Base-by-base conservation (phyloP, 306 rosid species). In the Benincasa hispida region DNA sequence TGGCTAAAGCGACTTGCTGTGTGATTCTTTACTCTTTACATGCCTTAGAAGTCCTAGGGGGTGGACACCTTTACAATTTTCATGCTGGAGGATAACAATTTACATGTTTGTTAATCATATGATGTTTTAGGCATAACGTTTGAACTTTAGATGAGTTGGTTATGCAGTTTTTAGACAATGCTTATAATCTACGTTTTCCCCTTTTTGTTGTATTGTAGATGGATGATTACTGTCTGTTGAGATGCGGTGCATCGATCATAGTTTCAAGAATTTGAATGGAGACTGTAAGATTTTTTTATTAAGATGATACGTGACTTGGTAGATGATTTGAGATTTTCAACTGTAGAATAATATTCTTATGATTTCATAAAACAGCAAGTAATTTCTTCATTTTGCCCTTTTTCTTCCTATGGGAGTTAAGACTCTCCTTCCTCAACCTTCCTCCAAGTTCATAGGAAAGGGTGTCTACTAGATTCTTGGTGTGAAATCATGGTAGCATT, bases 151-250 rank as follows among this genome's bases (percentile, higher is more conserved):
- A 73, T 83, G 62, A 53, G 25, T 81, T 76, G 42, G 78, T 15
- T 56, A 2, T 58, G 79, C 72, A 60, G 34, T 41, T 76, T 15
- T 37, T 41, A 63, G 56, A 66, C 60, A 78, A 42, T 45, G 41
- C 74, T 76, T 74, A n/a, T 79, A 54, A 75, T 79, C 58, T 75
- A 73, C 76, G 63, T 24, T 77, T 79, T 51, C 76, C 18, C 81
- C 39, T 72, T 83, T 77, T 80, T 83, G 77, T 81, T 91, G 74
- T 76, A 81, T 83, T 91, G 85, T 91, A 93, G 98, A 90, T 93
- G 96, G 96, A 84, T 93, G 96, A 91, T 82, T 88, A 81, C 86
- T 84, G 81, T 87, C 81, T 79, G 81, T 86, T 81, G 94, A 76
- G 88, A 72, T 85, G 93, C 78, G 42, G 83, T 85, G 82, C 89